Evolutionary conservation across 2,329 filamentous ascomycete genomes (phyloP).

Genomic region (Rhinocladiella similis): DNA sequence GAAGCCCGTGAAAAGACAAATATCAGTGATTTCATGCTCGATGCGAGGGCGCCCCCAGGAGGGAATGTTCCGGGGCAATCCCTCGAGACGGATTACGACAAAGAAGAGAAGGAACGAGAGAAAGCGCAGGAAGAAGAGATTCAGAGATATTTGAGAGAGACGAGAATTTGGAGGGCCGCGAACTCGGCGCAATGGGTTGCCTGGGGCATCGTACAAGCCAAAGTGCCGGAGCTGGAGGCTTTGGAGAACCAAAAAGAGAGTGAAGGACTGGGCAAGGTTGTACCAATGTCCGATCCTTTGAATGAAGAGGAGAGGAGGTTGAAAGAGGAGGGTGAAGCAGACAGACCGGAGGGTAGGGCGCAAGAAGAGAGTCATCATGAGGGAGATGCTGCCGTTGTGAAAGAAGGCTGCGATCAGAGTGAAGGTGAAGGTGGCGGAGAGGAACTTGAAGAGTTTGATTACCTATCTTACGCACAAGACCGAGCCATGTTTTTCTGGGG

Average conservation of each 20-base stretch:
- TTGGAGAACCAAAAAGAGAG: conserved; percentile 26
- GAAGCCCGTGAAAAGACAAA: conserved; percentile 35
- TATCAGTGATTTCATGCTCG: conserved; percentile 70
- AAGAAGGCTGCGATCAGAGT: background rate
- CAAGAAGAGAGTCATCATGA: conserved; percentile 26
- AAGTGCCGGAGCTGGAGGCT: conserved; percentile 70
- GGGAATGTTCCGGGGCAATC: conserved; percentile 5
- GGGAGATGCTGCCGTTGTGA: conserved; percentile 18
- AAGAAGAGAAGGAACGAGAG: conserved; percentile 61
- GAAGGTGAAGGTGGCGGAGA: conserved; percentile 44
- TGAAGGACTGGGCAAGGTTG: conserved; percentile 10
- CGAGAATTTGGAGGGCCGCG: conserved; percentile 79
- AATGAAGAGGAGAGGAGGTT: conserved; percentile 24
- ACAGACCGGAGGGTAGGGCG: conserved; percentile 24
- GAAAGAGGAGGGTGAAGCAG: conserved; percentile 16
- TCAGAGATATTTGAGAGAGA: conserved; percentile 71
- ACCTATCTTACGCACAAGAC: conserved; percentile 86
- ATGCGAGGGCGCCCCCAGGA: conserved; percentile 43
- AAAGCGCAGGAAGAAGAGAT: conserved; percentile 68
- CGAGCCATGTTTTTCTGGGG: conserved; percentile 93
- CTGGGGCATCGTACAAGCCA: conserved; percentile 96
- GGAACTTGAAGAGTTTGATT: conserved; percentile 81
- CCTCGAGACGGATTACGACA: conserved; percentile 24
- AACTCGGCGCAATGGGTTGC: conserved; percentile 91
- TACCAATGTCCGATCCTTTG: conserved; percentile 26